phyloP scores from a whole-genome alignment of 2,329 filamentous ascomycete species.

The Chlorencoelia australis region DNA sequence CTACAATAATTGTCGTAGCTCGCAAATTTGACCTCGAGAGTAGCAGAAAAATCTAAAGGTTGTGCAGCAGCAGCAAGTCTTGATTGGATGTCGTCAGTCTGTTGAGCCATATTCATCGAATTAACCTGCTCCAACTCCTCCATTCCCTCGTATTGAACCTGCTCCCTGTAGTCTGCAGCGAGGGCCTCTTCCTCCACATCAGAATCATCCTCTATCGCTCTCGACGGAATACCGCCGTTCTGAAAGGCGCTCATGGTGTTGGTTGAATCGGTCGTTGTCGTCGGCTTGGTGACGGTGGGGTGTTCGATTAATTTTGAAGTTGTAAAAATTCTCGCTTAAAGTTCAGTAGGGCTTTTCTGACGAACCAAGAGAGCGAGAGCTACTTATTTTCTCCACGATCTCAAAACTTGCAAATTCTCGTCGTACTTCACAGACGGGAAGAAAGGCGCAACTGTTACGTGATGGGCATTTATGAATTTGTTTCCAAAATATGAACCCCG shows the following conservation, averaged over 20 bases:
- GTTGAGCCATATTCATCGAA: conserved; percentile 59
- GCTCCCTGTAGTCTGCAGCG: conserved; percentile 91
- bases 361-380: no score
- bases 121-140: conserved; percentile 69
- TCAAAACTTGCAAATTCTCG: no score
- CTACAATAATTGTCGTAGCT: conserved; percentile 99
- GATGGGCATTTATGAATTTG: no score
- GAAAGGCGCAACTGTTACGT: no score
- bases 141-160: conserved; percentile 86
- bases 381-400: no score
- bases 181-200: conserved; percentile 95
- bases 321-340: no score
- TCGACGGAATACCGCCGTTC: conserved; percentile 49
- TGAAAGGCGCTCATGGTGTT: conserved; percentile 48
- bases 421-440: no score
- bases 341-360: no score
- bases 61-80: conserved; percentile 86
- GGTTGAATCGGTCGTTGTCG: conserved; percentile 3
- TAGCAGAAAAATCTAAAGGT: conserved; percentile 90
- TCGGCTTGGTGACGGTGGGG: no score
- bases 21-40: conserved; percentile 92
- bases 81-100: conserved; percentile 85
- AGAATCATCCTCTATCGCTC: conserved; percentile 67
- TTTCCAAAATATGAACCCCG: no score
- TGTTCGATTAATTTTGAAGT: no score